Conservation (phyloP, 164 flowering plant genomes). For the Cinnamomum chago region DNA sequence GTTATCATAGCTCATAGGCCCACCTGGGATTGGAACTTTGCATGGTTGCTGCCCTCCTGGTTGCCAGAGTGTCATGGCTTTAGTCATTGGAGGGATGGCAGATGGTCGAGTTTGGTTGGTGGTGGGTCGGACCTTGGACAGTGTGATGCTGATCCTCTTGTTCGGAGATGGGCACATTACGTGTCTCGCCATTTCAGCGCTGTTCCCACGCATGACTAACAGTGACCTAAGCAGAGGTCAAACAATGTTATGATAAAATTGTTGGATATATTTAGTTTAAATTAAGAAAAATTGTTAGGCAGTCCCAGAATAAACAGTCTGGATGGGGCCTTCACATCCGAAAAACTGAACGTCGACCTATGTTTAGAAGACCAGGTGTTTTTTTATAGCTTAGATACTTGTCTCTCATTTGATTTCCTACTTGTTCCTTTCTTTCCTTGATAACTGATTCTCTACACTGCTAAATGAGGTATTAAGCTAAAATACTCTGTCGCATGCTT, state of each 20-base stretch:
- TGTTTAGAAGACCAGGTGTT: no score
- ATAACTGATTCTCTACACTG: no score
- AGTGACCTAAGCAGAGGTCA: constrained; percentile 57
- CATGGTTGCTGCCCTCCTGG: constrained; percentile 39
- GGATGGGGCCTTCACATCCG: background rate
- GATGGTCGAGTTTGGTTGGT: constrained; percentile 33
- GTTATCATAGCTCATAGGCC: constrained; percentile 29
- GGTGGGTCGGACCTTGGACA: constrained; percentile 59
- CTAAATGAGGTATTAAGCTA: no score
- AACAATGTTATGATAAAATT: background rate
- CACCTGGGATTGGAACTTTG: constrained; percentile 32
- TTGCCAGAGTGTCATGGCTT: constrained; percentile 66
- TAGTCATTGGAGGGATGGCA: constrained; percentile 29
- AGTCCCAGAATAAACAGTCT: background rate
- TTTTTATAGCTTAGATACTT: no score
- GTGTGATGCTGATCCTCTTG: constrained; percentile 73
- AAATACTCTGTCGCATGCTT: no score
- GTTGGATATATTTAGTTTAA: background rate
- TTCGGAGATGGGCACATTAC: constrained; percentile 72
- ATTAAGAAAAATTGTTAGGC: background rate
- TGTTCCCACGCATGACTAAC: constrained; percentile 85
- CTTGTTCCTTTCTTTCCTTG: no score
- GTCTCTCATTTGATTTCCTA: no score
- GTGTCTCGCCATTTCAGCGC: constrained; percentile 82
- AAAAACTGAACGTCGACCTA: no score